These are phyloP conservation scores for Geoglossum glabrum DNA, from an alignment of 495 filamentous ascomycete species.

Conservation along the genomic window DNA sequence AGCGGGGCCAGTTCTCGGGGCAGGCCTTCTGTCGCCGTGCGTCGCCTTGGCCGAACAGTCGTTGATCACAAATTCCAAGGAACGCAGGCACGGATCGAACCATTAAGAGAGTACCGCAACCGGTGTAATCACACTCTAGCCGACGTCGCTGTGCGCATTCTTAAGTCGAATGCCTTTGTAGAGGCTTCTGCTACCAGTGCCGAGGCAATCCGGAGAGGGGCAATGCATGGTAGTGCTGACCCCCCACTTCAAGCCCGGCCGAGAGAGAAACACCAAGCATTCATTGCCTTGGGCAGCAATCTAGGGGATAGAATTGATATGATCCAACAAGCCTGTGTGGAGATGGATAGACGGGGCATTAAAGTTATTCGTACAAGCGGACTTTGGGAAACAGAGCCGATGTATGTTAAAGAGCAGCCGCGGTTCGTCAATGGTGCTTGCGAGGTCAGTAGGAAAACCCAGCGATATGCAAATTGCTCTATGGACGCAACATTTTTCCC, in stretches of 20 bases:
- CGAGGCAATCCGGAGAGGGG: not conserved
- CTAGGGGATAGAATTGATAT: conserved; percentile 63
- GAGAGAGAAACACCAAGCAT: conserved; percentile 32
- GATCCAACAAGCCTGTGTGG: conserved; percentile 63
- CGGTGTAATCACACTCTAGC: not conserved
- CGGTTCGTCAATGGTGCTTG: conserved; percentile 84
- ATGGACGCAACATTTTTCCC: not conserved
- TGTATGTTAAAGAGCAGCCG: conserved; percentile 84
- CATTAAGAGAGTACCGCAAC: not conserved
- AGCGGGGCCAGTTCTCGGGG: not conserved
- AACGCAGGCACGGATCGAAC: not conserved
- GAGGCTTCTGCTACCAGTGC: not conserved
- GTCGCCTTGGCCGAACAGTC: not conserved
- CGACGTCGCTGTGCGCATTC: not conserved
- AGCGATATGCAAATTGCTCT: not conserved
- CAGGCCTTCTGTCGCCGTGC: not conserved
- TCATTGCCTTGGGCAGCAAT: conserved; percentile 85
- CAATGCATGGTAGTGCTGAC: not conserved
- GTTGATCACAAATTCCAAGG: not conserved
- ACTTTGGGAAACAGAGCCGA: conserved; percentile 84
- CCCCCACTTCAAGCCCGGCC: no score
- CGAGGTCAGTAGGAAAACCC: conserved; percentile 41
- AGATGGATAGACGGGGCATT: conserved; percentile 53
- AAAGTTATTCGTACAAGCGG: conserved; percentile 61
- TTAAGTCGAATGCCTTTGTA: not conserved